Percentiles rank a stretch among this genome's conserved stretches.
Conservation (phyloP, 2,329 filamentous ascomycete species). For the Ophiocordyceps camponoti-saundersi region DNA sequence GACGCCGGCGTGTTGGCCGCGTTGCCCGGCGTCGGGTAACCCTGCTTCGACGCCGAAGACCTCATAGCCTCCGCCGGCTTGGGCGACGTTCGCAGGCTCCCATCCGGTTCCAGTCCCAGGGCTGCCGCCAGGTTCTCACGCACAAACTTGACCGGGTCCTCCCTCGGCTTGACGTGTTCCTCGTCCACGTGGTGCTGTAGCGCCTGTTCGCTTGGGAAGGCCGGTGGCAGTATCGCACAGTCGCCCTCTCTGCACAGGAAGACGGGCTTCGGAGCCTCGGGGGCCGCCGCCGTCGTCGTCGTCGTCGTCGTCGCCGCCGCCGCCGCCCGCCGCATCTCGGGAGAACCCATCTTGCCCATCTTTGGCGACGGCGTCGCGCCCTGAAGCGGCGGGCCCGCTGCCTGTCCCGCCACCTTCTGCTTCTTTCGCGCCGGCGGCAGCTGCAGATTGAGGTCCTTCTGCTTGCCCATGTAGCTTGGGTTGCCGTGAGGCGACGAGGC, state of each 20-base stretch:
- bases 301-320: too few species aligned
- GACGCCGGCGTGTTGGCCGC: constrained; percentile 31
- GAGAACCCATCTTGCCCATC: constrained; percentile 27
- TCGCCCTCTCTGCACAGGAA: constrained; percentile 34
- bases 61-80: constrained; percentile 21
- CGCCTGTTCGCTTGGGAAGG: constrained; percentile 37
- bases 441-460: constrained; percentile 36
- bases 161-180: constrained; percentile 38
- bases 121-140: constrained; percentile 29
- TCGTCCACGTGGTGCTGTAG: constrained; percentile 36
- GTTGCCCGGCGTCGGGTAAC: constrained; percentile 28
- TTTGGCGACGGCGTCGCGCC: constrained; percentile 29
- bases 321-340: constrained; percentile 19
- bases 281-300: background rate
- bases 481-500: constrained; percentile 41
- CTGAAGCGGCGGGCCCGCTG: constrained; percentile 20
- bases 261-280: constrained; percentile 21
- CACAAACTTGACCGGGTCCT: constrained; percentile 36
- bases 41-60: constrained; percentile 26
- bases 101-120: constrained; percentile 35
- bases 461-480: constrained; percentile 35
- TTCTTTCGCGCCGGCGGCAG: constrained; percentile 42
- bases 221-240: constrained; percentile 32
- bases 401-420: constrained; percentile 25
- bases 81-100: constrained; percentile 19